Evolutionary conservation across 2,329 filamentous ascomycete species (phyloP).

Genomic region (Raffaelea ambrosiae): DNA sequence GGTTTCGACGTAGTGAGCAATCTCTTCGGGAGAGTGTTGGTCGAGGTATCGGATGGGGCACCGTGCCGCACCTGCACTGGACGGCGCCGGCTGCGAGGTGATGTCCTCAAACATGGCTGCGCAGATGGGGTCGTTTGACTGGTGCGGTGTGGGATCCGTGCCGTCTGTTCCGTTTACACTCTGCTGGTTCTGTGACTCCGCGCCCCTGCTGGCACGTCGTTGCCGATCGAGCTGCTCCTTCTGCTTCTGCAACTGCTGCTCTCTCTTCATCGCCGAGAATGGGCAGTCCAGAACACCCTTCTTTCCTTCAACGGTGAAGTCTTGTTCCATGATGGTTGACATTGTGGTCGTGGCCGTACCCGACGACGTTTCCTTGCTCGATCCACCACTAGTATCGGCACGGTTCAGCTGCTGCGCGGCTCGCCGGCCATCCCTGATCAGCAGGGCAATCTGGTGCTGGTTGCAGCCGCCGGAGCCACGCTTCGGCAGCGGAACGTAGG

Average conservation of each 20-base stretch:
- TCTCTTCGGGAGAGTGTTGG: constrained; percentile 85
- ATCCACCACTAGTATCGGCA: constrained; percentile 36
- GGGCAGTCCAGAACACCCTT: constrained; percentile 75
- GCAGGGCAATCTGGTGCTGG: constrained; percentile 51
- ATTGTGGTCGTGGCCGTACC: constrained; percentile 45
- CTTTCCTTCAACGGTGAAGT: constrained; percentile 81
- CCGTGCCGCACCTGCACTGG: constrained; percentile 44
- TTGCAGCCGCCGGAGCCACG: constrained; percentile 33
- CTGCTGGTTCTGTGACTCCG: too few species aligned
- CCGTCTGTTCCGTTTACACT: constrained; percentile 1
- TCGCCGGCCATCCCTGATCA: constrained; percentile 56
- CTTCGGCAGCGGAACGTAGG: constrained; percentile 45
- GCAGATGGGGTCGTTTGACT: constrained; percentile 52
- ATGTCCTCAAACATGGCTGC: constrained; percentile 55
- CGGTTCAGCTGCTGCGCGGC: constrained; percentile 46
- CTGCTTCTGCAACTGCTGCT: not conserved
- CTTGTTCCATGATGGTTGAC: constrained; percentile 67
- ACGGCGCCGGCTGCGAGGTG: constrained; percentile 41
- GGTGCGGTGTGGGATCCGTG: constrained; percentile 35
- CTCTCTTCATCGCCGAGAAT: constrained; percentile 47
- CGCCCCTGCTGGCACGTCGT: not conserved
- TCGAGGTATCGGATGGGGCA: constrained; percentile 92
- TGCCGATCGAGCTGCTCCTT: constrained; percentile 9
- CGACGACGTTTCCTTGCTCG: constrained; percentile 39
- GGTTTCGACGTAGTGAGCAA: constrained; percentile 86